phyloP scores from a whole-genome alignment of 208 protist genomes.

The Vickermania ingenoplastis region DNA sequence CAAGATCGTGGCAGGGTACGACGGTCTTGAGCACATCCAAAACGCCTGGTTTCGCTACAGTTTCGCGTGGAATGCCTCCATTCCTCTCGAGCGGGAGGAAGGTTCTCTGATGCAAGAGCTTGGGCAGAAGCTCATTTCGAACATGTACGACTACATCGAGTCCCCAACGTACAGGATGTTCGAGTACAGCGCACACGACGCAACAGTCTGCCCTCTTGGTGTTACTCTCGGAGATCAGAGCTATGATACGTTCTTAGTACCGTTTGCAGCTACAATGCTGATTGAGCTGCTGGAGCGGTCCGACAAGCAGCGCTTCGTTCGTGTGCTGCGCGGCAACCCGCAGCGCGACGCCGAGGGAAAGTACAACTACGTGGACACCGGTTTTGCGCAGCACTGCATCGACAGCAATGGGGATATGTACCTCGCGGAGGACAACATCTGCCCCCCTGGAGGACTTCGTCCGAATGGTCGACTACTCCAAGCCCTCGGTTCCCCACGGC shows the following conservation, averaged over 20 bases:
- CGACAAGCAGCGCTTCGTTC: slow-evolving; percentile 28
- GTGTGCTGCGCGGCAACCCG: slow-evolving; percentile 40
- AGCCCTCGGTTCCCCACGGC: slow-evolving; percentile 8
- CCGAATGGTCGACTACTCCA: slow-evolving; percentile 11
- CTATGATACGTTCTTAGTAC: slow-evolving; percentile 19
- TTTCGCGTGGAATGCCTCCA: slow-evolving; percentile 22
- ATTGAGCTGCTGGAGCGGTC: slow-evolving; percentile 56
- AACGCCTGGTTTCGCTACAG: slow-evolving; percentile 5
- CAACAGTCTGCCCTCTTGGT: slow-evolving; percentile 24
- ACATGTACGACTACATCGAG: slow-evolving; percentile 27
- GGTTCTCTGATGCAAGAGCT: slow-evolving; percentile 27
- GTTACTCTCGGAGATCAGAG: slow-evolving; percentile 45
- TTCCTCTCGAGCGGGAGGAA: slow-evolving; percentile 16
- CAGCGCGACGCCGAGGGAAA: slow-evolving; percentile 13
- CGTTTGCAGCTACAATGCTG: slow-evolving; percentile 34
- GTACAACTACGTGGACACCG: slow-evolving; percentile 18
- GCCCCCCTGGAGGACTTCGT: slow-evolving; percentile 15
- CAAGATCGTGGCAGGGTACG: neutral
- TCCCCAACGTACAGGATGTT: slow-evolving; percentile 38
- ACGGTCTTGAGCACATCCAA: neutral
- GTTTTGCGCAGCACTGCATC: slow-evolving; percentile 39
- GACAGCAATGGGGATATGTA: slow-evolving; percentile 22
- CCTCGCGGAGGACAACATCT: slow-evolving; percentile 22
- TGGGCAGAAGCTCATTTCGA: slow-evolving; percentile 30
- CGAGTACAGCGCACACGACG: slow-evolving; percentile 67